These are phyloP conservation scores for Durusdinium trenchii DNA, from an alignment of 73 alveolate genomes.

Conservation along the genomic window DNA sequence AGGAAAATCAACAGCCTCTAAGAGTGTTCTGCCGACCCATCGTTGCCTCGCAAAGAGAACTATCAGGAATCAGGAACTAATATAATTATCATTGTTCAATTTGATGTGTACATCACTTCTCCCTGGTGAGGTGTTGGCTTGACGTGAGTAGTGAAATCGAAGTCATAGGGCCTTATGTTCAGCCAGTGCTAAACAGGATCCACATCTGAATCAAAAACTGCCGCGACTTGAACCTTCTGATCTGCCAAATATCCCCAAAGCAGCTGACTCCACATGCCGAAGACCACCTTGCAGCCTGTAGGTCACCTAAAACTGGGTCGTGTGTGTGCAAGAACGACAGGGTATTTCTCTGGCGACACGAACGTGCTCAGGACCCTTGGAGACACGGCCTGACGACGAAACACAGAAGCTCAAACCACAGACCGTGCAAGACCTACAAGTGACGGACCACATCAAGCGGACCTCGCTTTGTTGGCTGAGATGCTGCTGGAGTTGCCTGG, in stretches of 20 bases:
- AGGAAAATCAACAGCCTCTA: no score
- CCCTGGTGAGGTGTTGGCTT: constrained; percentile 17
- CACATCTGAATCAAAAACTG: not conserved
- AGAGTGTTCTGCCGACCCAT: constrained; percentile 74
- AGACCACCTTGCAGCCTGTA: constrained; percentile 85
- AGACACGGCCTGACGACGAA: not conserved
- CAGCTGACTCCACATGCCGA: constrained; percentile 71
- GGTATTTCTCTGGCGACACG: not conserved
- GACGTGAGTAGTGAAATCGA: constrained; percentile 87
- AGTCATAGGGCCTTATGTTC: constrained; percentile 66
- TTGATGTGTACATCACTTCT: not conserved
- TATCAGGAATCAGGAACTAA: not conserved
- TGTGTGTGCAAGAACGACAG: not conserved
- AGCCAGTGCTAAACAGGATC: not conserved
- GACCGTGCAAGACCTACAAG: not conserved
- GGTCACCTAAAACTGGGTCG: constrained; percentile 37
- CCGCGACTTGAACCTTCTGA: not conserved
- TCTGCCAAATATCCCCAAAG: not conserved
- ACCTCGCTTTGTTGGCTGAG: constrained; percentile 67
- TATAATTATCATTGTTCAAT: not conserved
- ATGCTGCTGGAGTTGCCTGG: constrained; percentile 54
- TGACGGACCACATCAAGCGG: not conserved
- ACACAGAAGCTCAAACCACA: not conserved
- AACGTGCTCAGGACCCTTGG: not conserved
- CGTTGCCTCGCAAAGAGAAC: constrained; percentile 52